A percentile compares a stretch with the other conserved stretches of the same genome.
Evolutionary conservation across 2,329 filamentous ascomycete genomes (phyloP).

Genomic region (Cladobotryum protrusum): DNA sequence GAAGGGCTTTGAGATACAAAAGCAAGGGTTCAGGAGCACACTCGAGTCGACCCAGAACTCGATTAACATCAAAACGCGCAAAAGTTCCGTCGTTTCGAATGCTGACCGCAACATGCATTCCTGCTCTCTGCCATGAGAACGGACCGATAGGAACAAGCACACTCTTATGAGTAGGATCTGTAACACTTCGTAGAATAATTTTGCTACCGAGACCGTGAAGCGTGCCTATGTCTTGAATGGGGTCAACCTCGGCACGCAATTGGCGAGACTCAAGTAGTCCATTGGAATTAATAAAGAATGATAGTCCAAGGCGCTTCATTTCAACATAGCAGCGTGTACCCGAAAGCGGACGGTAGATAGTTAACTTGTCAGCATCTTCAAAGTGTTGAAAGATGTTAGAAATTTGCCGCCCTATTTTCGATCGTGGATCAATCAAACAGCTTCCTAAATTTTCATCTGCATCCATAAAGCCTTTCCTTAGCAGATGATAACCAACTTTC

Average conservation of each 20-base stretch:
- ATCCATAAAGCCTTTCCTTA: no score
- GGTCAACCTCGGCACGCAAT: conserved; percentile 46
- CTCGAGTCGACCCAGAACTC: conserved; percentile 47
- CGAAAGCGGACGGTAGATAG: no score
- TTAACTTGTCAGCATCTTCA: no score
- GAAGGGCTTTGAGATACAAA: conserved; percentile 49
- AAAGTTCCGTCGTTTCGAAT: not conserved
- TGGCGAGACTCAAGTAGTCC: conserved; percentile 43
- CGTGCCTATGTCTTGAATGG: conserved; percentile 52
- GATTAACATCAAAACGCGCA: conserved; percentile 43
- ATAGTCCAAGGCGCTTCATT: no score
- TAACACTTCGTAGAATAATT: conserved; percentile 45
- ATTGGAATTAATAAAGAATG: not conserved
- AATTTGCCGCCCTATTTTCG: no score
- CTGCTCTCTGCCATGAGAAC: conserved; percentile 21
- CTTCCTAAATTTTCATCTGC: no score
- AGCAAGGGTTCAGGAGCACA: conserved; percentile 51
- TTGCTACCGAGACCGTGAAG: conserved; percentile 54
- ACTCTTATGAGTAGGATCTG: conserved; percentile 36
- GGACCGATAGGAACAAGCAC: conserved; percentile 48
- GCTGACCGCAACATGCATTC: conserved; percentile 33
- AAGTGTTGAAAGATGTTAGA: no score
- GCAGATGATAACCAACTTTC: conserved; percentile 22
- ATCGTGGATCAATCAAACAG: no score
- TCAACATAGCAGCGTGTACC: no score